These are phyloP conservation scores for Cladophialophora psammophila DNA, from an alignment of 2,329 filamentous ascomycete genomes.

Conservation along the genomic window DNA sequence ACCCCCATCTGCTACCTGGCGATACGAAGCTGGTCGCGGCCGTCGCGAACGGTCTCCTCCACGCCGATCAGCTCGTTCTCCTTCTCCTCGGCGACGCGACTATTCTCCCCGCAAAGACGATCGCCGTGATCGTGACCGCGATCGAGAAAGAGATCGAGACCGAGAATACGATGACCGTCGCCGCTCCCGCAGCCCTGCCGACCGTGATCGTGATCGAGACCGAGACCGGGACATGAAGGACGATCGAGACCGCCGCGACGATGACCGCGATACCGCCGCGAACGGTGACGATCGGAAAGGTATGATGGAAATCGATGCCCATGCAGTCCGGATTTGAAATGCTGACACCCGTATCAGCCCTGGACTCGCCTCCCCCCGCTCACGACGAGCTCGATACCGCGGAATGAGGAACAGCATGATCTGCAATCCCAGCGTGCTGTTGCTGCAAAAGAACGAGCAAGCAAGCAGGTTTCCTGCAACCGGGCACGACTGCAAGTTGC, in stretches of 20 bases:
- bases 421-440: background rate
- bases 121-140: slow-evolving; percentile 78
- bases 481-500: slow-evolving; percentile 15
- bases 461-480: background rate
- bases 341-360: slow-evolving; percentile 53
- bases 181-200: slow-evolving; percentile 44
- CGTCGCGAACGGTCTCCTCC: slow-evolving; percentile 76
- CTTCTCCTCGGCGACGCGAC: slow-evolving; percentile 68
- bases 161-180: slow-evolving; percentile 56
- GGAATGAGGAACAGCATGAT: slow-evolving; percentile 60
- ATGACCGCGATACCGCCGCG: slow-evolving; percentile 76
- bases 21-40: slow-evolving; percentile 78
- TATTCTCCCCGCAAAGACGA: slow-evolving; percentile 91
- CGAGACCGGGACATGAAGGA: slow-evolving; percentile 68
- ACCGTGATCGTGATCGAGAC: slow-evolving; percentile 57
- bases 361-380: slow-evolving; percentile 80
- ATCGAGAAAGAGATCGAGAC: slow-evolving; percentile 65
- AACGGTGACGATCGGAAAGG: slow-evolving; percentile 93
- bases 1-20: slow-evolving; percentile 96
- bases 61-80: slow-evolving; percentile 72
- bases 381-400: slow-evolving; percentile 97
- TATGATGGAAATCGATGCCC: slow-evolving; percentile 52
- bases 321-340: slow-evolving; percentile 34
- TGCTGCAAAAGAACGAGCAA: background rate
- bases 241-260: slow-evolving; percentile 72